A percentile compares a stretch with the other conserved stretches of the same genome.
phyloP scores from a whole-genome alignment of 2,329 filamentous ascomycete genomes.

The Sclerotinia minor region DNA sequence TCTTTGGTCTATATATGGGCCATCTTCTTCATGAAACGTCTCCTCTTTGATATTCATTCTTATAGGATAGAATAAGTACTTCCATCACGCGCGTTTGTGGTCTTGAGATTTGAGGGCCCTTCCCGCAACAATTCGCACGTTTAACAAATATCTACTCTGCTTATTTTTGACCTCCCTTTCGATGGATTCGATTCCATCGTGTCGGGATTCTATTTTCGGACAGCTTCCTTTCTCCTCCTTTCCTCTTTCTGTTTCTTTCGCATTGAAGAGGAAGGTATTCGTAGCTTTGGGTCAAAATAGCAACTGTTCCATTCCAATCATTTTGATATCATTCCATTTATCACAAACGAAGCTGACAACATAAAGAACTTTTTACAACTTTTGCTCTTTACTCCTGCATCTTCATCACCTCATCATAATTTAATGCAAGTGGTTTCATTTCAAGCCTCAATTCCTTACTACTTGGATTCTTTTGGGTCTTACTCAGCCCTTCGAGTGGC shows the following conservation, averaged over 20 bases:
- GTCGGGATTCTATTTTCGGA: slow-evolving; percentile 24
- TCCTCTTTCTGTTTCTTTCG: not conserved
- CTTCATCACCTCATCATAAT: not conserved
- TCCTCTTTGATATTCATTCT: not conserved
- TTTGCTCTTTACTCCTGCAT: slow-evolving; percentile 8
- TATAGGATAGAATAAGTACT: slow-evolving; percentile 3
- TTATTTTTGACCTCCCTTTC: slow-evolving; percentile 4
- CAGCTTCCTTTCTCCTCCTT: not conserved
- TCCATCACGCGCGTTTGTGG: slow-evolving; percentile 15
- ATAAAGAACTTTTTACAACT: not conserved
- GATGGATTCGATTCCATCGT: slow-evolving; percentile 5
- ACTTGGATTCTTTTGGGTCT: slow-evolving; percentile 8
- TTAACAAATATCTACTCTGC: slow-evolving; percentile 1
- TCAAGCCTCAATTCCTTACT: slow-evolving; percentile 14
- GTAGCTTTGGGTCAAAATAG: not conserved
- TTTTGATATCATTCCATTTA: not conserved
- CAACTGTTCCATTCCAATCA: slow-evolving; percentile 21
- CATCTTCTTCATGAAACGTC: not conserved
- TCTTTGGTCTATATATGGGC: not conserved
- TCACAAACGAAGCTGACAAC: slow-evolving; percentile 16
- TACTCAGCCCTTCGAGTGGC: slow-evolving; percentile 24
- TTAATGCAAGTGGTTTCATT: not conserved
- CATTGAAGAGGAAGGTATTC: not conserved
- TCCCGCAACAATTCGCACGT: slow-evolving; percentile 10
- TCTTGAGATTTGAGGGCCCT: slow-evolving; percentile 22